These are phyloP conservation scores for Aspergillus avenaceus DNA, from an alignment of 495 filamentous ascomycete species.

Conservation along the genomic window DNA sequence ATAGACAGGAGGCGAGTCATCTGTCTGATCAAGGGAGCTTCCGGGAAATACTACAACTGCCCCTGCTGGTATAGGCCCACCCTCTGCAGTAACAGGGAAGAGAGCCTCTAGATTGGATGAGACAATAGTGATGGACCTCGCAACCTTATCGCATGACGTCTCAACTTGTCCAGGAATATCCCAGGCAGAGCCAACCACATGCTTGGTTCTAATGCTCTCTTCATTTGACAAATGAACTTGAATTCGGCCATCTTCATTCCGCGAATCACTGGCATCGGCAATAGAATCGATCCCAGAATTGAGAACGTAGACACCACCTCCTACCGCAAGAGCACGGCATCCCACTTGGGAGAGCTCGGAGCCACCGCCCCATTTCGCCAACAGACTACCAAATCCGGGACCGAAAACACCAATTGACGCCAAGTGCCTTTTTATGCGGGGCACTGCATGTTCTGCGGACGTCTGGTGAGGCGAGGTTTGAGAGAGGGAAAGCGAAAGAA, in stretches of 20 bases:
- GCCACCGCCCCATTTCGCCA: slow-evolving; percentile 88
- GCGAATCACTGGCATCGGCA: slow-evolving; percentile 10
- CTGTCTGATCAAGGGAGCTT: slow-evolving; percentile 35
- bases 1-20: slow-evolving; percentile 57
- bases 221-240: slow-evolving; percentile 56
- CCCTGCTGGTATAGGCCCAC: slow-evolving; percentile 67
- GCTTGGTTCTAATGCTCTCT: slow-evolving; percentile 53
- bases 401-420: slow-evolving; percentile 83
- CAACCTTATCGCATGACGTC: slow-evolving; percentile 26
- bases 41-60: slow-evolving; percentile 69
- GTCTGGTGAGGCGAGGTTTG: slow-evolving; percentile 53
- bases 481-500: slow-evolving; percentile 77
- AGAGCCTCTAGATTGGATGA: slow-evolving; percentile 61
- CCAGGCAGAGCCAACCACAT: slow-evolving; percentile 48
- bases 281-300: slow-evolving; percentile 55
- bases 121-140: slow-evolving; percentile 57
- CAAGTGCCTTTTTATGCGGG: slow-evolving; percentile 73
- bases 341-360: slow-evolving; percentile 92
- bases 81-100: slow-evolving; percentile 71
- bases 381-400: slow-evolving; percentile 76
- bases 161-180: slow-evolving; percentile 29
- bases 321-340: slow-evolving; percentile 88
- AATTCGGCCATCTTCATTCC: slow-evolving; percentile 23
- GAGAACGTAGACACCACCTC: slow-evolving; percentile 87
- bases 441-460: slow-evolving; percentile 59